Percentiles rank a stretch among this genome's conserved stretches.
These are phyloP conservation scores for Stemphylium lycopersici DNA, from an alignment of 2,329 filamentous ascomycete species.

Conservation along the genomic window DNA sequence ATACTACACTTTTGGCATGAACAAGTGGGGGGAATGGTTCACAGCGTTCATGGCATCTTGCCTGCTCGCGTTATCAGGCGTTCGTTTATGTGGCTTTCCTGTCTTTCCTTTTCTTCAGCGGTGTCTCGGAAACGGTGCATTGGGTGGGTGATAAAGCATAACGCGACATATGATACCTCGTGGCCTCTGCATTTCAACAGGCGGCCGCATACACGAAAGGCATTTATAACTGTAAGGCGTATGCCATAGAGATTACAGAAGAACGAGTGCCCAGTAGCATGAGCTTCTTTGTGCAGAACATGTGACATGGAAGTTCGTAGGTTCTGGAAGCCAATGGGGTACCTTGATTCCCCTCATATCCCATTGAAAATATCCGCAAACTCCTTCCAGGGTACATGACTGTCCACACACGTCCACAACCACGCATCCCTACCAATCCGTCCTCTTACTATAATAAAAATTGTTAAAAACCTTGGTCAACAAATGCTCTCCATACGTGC, in stretches of 20 bases:
- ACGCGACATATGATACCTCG: constrained; percentile 7
- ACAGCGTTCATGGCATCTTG: too few relatives aligned
- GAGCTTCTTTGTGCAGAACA: neutral
- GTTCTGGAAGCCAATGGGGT: too few relatives aligned
- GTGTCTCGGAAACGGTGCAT: constrained; percentile 2
- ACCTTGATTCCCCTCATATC: too few relatives aligned
- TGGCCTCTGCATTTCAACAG: neutral
- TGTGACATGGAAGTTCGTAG: too few relatives aligned
- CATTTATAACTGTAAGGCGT: too few relatives aligned
- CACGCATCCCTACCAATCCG: constrained; percentile 24
- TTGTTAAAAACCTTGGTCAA: constrained; percentile 52
- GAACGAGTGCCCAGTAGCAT: neutral
- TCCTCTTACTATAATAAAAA: constrained; percentile 45
- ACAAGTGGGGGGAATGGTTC: too few relatives aligned
- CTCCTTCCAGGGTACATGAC: too few relatives aligned
- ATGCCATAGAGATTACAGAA: neutral
- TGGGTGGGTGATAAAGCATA: constrained; percentile 1
- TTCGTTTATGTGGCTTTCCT: neutral
- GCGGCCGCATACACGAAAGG: neutral
- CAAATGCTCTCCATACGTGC: constrained; percentile 53
- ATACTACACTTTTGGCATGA: too few relatives aligned
- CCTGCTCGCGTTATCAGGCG: neutral
- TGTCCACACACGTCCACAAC: too few relatives aligned
- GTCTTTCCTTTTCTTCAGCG: neutral
- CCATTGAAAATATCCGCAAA: too few relatives aligned